Evolutionary conservation across 2,329 filamentous ascomycete species (phyloP).

Genomic region (Neospermospora avenae): DNA sequence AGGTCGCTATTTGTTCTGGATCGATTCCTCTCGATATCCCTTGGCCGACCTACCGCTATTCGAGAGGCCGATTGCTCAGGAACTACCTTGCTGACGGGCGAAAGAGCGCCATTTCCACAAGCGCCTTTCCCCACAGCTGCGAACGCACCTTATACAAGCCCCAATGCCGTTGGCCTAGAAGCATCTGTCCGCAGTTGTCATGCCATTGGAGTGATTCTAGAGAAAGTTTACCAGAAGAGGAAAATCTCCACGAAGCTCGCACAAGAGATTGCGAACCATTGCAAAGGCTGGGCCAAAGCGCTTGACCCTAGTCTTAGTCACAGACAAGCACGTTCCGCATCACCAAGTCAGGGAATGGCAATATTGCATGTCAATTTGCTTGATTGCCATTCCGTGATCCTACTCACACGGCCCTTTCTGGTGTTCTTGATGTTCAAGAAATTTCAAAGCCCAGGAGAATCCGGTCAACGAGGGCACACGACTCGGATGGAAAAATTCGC

Average conservation of each 20-base stretch:
- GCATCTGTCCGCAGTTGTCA: conserved; percentile 55
- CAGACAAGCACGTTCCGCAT: conserved; percentile 44
- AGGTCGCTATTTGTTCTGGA: conserved; percentile 63
- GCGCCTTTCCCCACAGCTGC: conserved; percentile 20
- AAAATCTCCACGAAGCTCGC: conserved; percentile 56
- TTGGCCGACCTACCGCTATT: conserved; percentile 61
- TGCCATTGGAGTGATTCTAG: conserved; percentile 55
- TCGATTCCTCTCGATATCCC: conserved; percentile 57
- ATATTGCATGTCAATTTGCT: conserved; percentile 61
- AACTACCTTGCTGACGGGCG: conserved; percentile 38
- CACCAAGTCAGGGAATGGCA: conserved; percentile 51
- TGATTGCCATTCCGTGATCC: conserved; percentile 59
- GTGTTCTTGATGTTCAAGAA: conserved; percentile 51
- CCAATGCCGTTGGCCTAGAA: conserved; percentile 44
- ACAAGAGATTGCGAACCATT: conserved; percentile 53
- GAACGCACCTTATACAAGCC: conserved; percentile 29
- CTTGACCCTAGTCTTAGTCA: conserved; percentile 49
- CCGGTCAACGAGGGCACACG: conserved; percentile 31
- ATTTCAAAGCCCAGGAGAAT: conserved; percentile 35
- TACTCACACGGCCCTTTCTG: conserved; percentile 64
- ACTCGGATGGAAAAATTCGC: conserved; percentile 45
- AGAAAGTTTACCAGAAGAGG: conserved; percentile 56
- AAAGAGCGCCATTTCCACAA: conserved; percentile 22
- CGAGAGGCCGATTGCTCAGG: conserved; percentile 59
- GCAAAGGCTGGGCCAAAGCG: conserved; percentile 49